Evolutionary conservation across 495 filamentous ascomycete species (phyloP).

Genomic region (Cercophora scortea): DNA sequence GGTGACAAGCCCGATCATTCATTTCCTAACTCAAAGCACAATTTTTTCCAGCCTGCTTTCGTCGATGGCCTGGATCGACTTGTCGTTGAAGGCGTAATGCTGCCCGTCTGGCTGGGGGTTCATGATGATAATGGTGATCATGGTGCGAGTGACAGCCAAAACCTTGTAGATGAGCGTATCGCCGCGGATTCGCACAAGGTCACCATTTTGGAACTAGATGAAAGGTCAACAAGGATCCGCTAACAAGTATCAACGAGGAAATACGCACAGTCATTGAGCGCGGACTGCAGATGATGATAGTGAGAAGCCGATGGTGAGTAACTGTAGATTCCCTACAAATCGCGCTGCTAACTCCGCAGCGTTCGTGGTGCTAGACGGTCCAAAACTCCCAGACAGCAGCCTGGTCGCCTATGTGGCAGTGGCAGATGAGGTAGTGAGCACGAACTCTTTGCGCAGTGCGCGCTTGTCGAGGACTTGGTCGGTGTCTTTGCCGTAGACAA

Average conservation of each 20-base stretch:
- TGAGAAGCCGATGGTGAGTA: not conserved
- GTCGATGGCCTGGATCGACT: slow-evolving; percentile 14
- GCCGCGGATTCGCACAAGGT: slow-evolving; percentile 14
- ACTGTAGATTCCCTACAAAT: not conserved
- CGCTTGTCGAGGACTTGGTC: no score
- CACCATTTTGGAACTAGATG: slow-evolving; percentile 6
- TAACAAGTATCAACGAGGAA: not conserved
- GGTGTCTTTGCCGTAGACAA: no score
- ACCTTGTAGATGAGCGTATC: slow-evolving; percentile 16
- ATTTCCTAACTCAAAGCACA: not conserved
- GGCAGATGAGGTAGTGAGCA: no score
- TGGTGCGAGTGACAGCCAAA: slow-evolving; percentile 11
- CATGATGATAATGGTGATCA: slow-evolving; percentile 18
- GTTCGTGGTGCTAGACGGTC: not conserved
- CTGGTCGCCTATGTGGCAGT: no score
- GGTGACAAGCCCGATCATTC: no score
- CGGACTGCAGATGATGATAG: not conserved
- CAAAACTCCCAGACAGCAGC: not conserved
- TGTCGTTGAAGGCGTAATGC: slow-evolving; percentile 9
- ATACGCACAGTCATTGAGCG: not conserved
- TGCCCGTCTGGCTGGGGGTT: slow-evolving; percentile 20
- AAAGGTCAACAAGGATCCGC: not conserved
- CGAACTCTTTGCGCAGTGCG: no score
- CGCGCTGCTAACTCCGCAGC: not conserved
- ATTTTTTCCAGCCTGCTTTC: slow-evolving; percentile 16